Base-by-base conservation (phyloP, 1,284 basidiomycete species). In the Wallemia hederae region DNA sequence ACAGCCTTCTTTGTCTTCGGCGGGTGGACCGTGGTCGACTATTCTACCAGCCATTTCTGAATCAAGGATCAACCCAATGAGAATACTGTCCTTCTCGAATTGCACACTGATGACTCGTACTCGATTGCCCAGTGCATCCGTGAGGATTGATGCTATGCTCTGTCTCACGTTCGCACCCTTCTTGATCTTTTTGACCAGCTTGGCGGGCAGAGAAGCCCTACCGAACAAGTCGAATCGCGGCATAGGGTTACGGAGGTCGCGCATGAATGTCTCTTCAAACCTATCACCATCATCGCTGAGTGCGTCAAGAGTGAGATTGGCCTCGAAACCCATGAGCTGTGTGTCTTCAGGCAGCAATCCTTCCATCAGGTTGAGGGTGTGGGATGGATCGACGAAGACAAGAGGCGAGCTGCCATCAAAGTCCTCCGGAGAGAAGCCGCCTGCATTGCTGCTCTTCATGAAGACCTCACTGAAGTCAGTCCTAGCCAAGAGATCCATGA, bases 21-120 rank as follows among this genome's bases (percentile, higher is more conserved):
- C 82, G 0, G 83, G 70, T 0, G 94, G 89, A 0, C 90, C 90
- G 64, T 87, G 82, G 66, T 92, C 89, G 22, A 96, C 83, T 0
- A 92, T 77, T 11, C 85, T 80, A 63, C 81, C 81, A 1, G 87
- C 85, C 62, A 83, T 72, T 1, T 77, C 73, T 0, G 79, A 74
- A 64, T 88, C 76, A 62, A 86, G 77, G 3, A 88, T 70, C 14
- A 96, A 69, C 1, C 90, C 90, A 33, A 94, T 72, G 64, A 77
- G 75, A 17, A 77, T 62, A 5, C 5, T 49, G n/a, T 49, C 39
- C 5, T 49, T 22, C 5, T 49, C 9, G 11, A 49, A 58, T 11
- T 57, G 24, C 14, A 67, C 24, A 27, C 60, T 60, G 58, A 66
- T 63, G 1, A 64, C 63, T 22, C 60, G 60, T 0, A 62, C 63